Evolutionary conservation across 805 yeast genomes (phyloP), one percentile per base, ranked within the genome.

Genomic region (Lipomyces orientalis): DNA sequence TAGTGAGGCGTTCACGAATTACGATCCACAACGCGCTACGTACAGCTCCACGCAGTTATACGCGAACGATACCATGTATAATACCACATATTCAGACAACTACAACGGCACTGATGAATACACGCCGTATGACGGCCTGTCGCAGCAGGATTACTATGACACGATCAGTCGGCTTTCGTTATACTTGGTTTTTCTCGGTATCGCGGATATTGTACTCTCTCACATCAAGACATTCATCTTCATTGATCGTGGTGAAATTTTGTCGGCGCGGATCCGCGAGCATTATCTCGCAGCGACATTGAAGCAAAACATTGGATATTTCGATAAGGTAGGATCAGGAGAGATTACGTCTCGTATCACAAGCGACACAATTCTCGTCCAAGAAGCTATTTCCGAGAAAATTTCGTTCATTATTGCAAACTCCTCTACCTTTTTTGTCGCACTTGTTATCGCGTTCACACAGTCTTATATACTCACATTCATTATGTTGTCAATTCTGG

Each of bases 261-360:
- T 81, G 46, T 75, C 84, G 1, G 80, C 81, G 4, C 72, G 82
- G 22, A 79, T 79, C 67, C 79, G 84, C 37, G 76, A 78, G 67
- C 70, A 75, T 61, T 81, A 80, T 64, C 73, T 81, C 35, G 69
- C 73, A 60, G 78, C 82, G 0, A 73, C 81, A 7, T 72, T 81
- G 61, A 73, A 80, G 59, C 83, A 81, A 67, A 81, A 81, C 62
- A 77, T 81, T 39, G 84, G 80, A n/a, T 81, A 77, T 62, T 81
- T 81, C 64, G 83, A 81, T 69, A 73, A 75, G 52, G 72, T 81
- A 8, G 83, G 83, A 14, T 76, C 82, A 16, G 83, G 83, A 25
- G 81, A 79, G 66, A 80, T 81, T 34, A 79, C 83, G 8, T 78
- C 83, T 12, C 78, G 83, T 12, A 81, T 81, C 72, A 79, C 82